phyloP scores from a whole-genome alignment of 257 asterid genomes.

The Perilla frutescens region DNA sequence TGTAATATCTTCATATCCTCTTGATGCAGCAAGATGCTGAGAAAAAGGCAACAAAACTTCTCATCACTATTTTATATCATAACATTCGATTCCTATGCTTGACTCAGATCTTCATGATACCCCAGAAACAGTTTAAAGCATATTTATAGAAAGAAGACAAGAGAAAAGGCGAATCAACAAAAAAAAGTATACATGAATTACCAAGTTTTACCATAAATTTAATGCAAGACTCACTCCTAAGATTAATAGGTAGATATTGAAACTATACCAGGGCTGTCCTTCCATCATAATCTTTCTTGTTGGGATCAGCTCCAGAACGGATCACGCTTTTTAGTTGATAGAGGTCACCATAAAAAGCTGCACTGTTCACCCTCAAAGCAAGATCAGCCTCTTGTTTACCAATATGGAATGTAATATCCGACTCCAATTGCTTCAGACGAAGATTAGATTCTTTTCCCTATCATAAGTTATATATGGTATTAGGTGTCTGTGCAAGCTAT shows the following conservation, averaged over 20 bases:
- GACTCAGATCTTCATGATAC: background rate
- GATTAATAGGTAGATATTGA: background rate
- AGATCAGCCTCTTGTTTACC: conserved; percentile 90
- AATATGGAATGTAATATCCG: conserved; percentile 74
- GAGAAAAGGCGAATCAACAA: background rate
- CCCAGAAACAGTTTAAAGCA: background rate
- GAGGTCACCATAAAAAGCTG: conserved; percentile 82
- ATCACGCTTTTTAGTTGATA: conserved; percentile 73
- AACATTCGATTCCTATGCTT: background rate
- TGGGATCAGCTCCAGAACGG: conserved; percentile 93
- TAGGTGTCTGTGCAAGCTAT: background rate
- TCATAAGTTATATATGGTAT: conserved; percentile 1
- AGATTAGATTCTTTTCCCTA: conserved; percentile 77
- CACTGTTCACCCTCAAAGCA: conserved; percentile 83
- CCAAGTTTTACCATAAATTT: background rate
- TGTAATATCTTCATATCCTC: conserved; percentile 77
- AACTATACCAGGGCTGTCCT: conserved; percentile 77
- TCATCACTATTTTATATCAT: background rate
- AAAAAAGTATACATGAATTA: too few species aligned
- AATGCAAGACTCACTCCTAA: background rate
- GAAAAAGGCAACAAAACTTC: background rate
- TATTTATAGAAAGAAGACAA: background rate
- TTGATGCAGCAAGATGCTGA: conserved; percentile 97
- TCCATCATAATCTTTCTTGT: conserved; percentile 86
- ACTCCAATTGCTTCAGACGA: conserved; percentile 74